A percentile compares a stretch with the other conserved stretches of the same genome.
phyloP scores from a whole-genome alignment of 345 rosid species.

The Orychophragmus violaceus region DNA sequence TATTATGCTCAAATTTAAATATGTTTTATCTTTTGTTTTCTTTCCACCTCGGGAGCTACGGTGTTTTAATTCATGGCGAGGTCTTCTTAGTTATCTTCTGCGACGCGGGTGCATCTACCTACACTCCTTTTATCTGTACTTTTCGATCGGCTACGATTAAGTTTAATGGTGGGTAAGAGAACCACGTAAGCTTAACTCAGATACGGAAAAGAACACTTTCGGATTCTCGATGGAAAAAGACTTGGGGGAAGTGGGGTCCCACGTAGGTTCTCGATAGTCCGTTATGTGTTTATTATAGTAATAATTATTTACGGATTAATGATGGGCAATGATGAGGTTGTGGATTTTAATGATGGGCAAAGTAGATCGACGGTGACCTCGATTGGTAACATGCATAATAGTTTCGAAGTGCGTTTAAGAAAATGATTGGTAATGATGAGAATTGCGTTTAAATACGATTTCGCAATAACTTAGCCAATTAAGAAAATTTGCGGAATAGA shows the following conservation, averaged over 20 bases:
- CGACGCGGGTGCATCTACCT: not conserved
- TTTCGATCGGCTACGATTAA: not conserved
- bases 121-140: not conserved
- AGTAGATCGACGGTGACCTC: too few species aligned
- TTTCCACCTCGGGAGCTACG: constrained; percentile 10
- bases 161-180: not conserved
- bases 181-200: not conserved
- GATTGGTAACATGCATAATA: too few species aligned
- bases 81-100: constrained; percentile 13
- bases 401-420: too few species aligned
- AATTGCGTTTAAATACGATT: too few species aligned
- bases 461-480: too few species aligned
- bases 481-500: too few species aligned
- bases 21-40: not conserved
- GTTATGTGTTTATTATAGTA: too few species aligned
- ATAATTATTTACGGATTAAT: too few species aligned
- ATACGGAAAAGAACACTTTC: too few species aligned
- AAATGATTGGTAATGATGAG: too few species aligned
- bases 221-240: not conserved
- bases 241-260: not conserved
- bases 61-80: not conserved
- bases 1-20: not conserved
- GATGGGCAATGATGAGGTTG: too few species aligned
- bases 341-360: too few species aligned
- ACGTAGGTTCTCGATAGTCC: not conserved